These are phyloP conservation scores for Daedalea quercina DNA, from an alignment of 768 basidiomycete species.

Conservation along the genomic window DNA sequence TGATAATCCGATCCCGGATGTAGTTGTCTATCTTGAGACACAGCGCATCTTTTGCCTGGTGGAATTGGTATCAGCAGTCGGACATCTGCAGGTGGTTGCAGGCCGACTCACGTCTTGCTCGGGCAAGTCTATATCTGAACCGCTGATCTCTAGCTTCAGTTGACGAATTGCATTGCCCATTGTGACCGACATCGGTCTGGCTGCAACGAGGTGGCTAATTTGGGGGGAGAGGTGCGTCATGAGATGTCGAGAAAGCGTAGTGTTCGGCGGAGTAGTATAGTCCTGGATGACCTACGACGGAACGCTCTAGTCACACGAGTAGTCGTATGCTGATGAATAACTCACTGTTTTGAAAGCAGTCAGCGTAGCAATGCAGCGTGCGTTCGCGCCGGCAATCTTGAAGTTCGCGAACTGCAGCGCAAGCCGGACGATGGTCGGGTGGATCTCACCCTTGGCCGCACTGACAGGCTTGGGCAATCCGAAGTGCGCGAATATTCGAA, in stretches of 20 bases:
- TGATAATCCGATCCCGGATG: conserved; percentile 87
- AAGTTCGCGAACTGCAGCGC: conserved; percentile 90
- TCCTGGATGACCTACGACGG: conserved; percentile 75
- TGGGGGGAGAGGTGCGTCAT: conserved; percentile 91
- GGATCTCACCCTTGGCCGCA: conserved; percentile 76
- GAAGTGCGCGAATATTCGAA: conserved; percentile 84
- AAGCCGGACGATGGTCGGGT: conserved; percentile 81
- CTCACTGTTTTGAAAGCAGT: conserved; percentile 87
- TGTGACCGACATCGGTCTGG: conserved; percentile 85
- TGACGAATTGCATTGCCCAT: conserved; percentile 95
- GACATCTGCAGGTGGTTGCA: conserved; percentile 1
- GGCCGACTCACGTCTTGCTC: conserved; percentile 76
- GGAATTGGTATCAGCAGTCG: background rate
- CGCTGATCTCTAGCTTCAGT: conserved; percentile 92
- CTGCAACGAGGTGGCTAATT: conserved; percentile 83
- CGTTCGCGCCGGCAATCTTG: conserved; percentile 91
- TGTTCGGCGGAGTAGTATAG: conserved; percentile 81
- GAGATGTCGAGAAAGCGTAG: conserved; percentile 83
- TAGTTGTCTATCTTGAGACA: conserved; percentile 87
- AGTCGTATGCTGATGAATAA: conserved; percentile 5
- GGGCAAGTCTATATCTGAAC: conserved; percentile 85
- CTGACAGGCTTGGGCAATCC: conserved; percentile 55
- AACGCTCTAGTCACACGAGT: conserved; percentile 1
- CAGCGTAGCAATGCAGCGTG: conserved; percentile 88
- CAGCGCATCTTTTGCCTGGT: conserved; percentile 80